Evolutionary conservation across 2,329 filamentous ascomycete species (phyloP), one percentile per base, ranked within the genome.

Genomic region (Cercospora nicotianae): DNA sequence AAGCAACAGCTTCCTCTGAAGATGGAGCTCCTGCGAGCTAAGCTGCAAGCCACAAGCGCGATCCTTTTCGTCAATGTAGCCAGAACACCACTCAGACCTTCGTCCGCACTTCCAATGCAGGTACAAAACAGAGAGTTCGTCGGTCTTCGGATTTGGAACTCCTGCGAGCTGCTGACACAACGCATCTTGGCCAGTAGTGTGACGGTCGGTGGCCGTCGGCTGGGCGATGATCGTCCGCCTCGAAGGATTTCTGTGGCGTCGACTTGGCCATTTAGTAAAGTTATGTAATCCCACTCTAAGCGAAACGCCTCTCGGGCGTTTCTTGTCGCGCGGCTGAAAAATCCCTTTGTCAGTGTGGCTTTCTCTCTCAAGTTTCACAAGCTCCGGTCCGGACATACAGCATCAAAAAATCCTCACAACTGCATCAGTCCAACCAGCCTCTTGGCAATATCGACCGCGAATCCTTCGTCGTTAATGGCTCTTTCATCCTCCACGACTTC

Each of bases 401-500:
- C 13, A 39, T 39, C 33, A n/a, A 39, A 13, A 39, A 39, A 39
- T 20, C 12, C 36, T 67, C 42, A 68, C 31, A 71, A 31, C 3
- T 45, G 31, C 73, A 77, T 74, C 58, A 77, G 33, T 18, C 33
- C 23, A 1, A 73, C 72, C 55, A 78, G 67, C 9, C 69, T 67
- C 62, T 83, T 78, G 1, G 84, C 85, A 48, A 86, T 78, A 48
- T 81, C 81, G 5, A 73, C 73, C 3, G 86, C 86, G 72, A 88
- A 87, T 0, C 74, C 75, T 13, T 78, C 75, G 65, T 89, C 83
- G 72, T 90, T 90, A 36, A 90, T 81, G 36, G 83, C 80, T 10
- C 82, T 79, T 9, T 80, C 73, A 64, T 87, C 83, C 63, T 87
- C 83, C 45, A 85, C 80, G 2, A 85, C 28, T 16, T 20, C 76